These are phyloP conservation scores for Collybia nuda DNA, from an alignment of 768 basidiomycete genomes.

Conservation along the genomic window DNA sequence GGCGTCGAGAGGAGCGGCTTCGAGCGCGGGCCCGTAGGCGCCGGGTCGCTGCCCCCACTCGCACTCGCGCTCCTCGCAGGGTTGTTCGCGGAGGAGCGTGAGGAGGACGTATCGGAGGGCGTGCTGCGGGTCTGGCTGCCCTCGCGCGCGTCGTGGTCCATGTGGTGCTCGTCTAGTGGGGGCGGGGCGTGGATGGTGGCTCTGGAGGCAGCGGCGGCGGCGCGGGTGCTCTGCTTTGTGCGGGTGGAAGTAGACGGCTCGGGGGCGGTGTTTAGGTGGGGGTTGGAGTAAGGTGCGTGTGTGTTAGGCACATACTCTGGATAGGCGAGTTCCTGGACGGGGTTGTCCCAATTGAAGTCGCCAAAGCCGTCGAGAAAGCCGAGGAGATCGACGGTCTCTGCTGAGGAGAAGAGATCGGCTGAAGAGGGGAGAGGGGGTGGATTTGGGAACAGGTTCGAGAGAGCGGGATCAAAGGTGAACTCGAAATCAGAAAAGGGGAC, in stretches of 20 bases:
- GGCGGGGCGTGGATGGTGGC: conserved; percentile 19
- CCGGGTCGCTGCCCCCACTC: not conserved
- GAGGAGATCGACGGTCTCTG: conserved; percentile 77
- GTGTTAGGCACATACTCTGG: conserved; percentile 24
- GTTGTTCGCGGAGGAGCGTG: conserved; percentile 12
- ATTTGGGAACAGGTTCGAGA: conserved; percentile 58
- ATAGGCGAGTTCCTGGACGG: conserved; percentile 30
- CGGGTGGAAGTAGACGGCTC: conserved; percentile 39
- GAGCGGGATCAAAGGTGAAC: conserved; percentile 65
- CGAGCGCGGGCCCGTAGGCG: conserved; percentile 28
- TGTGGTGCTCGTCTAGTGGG: conserved; percentile 16
- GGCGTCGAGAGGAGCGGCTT: conserved; percentile 78
- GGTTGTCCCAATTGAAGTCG: conserved; percentile 57
- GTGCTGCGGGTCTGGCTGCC: conserved; percentile 23
- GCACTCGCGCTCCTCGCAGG: not conserved
- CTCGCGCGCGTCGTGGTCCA: conserved; percentile 18
- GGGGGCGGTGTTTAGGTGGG: conserved; percentile 43
- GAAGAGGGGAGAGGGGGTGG: conserved; percentile 67
- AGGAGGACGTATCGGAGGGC: conserved; percentile 27
- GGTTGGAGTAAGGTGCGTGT: conserved; percentile 42
- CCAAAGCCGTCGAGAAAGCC: conserved; percentile 83
- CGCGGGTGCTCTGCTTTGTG: conserved; percentile 27
- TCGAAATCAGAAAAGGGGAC: conserved; percentile 69
- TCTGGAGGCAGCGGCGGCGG: conserved; percentile 21
- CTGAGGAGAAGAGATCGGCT: conserved; percentile 74